A percentile compares a stretch with the other conserved stretches of the same genome.
Conservation (phyloP, 441 rosid species). For the Isatis lusitanica region DNA sequence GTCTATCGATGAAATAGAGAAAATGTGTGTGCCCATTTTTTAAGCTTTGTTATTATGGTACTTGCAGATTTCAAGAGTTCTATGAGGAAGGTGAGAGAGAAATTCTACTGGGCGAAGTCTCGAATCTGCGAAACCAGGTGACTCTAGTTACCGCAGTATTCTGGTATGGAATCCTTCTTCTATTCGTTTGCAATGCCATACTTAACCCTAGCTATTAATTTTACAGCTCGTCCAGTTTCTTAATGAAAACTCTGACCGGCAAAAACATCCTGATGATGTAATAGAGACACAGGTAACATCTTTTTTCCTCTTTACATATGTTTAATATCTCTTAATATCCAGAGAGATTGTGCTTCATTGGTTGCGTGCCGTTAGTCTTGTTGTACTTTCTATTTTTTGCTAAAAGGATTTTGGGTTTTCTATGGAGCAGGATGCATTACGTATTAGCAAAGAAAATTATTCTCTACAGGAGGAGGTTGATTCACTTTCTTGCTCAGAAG, state of each 20-base stretch:
- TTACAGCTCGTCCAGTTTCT: slow-evolving; percentile 71
- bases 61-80: slow-evolving; percentile 87
- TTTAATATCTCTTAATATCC: slow-evolving; percentile 8
- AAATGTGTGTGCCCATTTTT: background rate
- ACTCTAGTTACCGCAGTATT: slow-evolving; percentile 25
- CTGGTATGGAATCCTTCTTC: slow-evolving; percentile 15
- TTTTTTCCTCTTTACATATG: slow-evolving; percentile 19
- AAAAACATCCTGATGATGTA: slow-evolving; percentile 38
- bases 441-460: slow-evolving; percentile 49
- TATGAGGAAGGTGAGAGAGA: slow-evolving; percentile 98
- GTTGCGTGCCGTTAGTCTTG: background rate
- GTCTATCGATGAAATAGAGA: background rate
- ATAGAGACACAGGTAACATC: slow-evolving; percentile 59
- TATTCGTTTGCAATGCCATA: slow-evolving; percentile 24
- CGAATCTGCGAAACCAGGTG: slow-evolving; percentile 82
- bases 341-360: background rate
- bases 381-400: slow-evolving; percentile 2
- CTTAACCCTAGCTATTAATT: slow-evolving; percentile 21
- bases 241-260: slow-evolving; percentile 52
- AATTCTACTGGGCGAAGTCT: slow-evolving; percentile 71
- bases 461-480: slow-evolving; percentile 71
- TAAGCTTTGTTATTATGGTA: slow-evolving; percentile 25
- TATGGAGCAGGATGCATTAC: slow-evolving; percentile 50
- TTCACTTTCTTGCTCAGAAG: slow-evolving; percentile 30
- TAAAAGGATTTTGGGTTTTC: background rate